Conservation (phyloP, 1,284 basidiomycete species). For the Rhodofomes roseus region DNA sequence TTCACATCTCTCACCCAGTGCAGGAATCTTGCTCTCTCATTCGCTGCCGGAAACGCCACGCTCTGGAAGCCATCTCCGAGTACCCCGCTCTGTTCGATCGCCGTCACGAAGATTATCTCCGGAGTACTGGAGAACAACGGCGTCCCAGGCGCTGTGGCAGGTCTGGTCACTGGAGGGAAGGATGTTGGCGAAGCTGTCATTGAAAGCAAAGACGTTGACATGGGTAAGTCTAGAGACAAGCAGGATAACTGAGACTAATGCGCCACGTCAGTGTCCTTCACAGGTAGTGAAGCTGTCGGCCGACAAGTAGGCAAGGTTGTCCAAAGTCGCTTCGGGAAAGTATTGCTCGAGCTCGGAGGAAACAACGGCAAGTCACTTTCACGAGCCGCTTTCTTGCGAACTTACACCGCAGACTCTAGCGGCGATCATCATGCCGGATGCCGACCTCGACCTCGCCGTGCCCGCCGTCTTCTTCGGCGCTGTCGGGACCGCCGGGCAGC, state of each 20-base stretch:
- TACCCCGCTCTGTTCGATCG: constrained; percentile 86
- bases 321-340: constrained; percentile 79
- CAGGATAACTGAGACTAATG: neutral
- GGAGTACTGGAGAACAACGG: constrained; percentile 79
- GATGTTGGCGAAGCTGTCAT: constrained; percentile 80
- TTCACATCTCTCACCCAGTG: neutral
- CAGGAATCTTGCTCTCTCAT: constrained; percentile 88
- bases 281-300: constrained; percentile 88
- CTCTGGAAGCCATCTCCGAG: constrained; percentile 94
- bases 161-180: constrained; percentile 81
- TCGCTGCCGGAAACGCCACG: constrained; percentile 90
- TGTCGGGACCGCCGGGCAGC: constrained; percentile 91
- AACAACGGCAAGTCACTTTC: constrained; percentile 70
- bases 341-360: constrained; percentile 90
- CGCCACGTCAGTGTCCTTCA: constrained; percentile 73
- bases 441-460: constrained; percentile 85
- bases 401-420: constrained; percentile 40
- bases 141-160: constrained; percentile 79
- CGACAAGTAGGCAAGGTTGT: constrained; percentile 80
- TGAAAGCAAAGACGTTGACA: constrained; percentile 67
- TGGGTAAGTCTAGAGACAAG: constrained; percentile 44
- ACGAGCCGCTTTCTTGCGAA: neutral
- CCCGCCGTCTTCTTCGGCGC: constrained; percentile 92
- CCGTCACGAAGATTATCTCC: constrained; percentile 82
- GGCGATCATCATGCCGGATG: constrained; percentile 89